Percentiles rank a stretch among this genome's conserved stretches.
These are phyloP conservation scores for Phialocephala subalpina DNA, from an alignment of 2,329 filamentous ascomycete genomes.

Conservation along the genomic window DNA sequence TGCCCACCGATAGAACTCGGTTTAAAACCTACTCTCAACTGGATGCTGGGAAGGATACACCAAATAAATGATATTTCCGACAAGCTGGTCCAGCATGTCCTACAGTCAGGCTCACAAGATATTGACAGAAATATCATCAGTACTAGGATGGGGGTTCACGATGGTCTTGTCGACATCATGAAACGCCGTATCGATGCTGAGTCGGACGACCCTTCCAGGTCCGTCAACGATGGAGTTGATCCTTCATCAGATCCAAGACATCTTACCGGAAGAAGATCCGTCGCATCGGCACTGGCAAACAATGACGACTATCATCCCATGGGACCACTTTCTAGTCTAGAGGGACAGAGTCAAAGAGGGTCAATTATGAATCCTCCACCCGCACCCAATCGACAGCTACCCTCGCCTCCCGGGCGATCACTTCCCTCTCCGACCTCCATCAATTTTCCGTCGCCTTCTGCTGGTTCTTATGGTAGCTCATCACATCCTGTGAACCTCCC, in stretches of 20 bases:
- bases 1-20: conserved; percentile 40
- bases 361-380: conserved; percentile 43
- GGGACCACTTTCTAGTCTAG: conserved; percentile 22
- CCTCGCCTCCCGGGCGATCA: conserved; percentile 43
- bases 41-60: conserved; percentile 41
- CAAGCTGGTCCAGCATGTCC: conserved; percentile 37
- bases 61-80: conserved; percentile 42
- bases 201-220: conserved; percentile 25
- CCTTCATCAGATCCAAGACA: conserved; percentile 32
- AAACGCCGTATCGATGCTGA: conserved; percentile 38
- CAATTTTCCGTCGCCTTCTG: conserved; percentile 41
- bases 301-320: conserved; percentile 36
- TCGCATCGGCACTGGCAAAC: conserved; percentile 24
- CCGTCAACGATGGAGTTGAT: conserved; percentile 26
- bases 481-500: conserved; percentile 31
- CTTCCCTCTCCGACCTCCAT: conserved; percentile 41
- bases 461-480: conserved; percentile 33
- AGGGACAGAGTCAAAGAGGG: conserved; percentile 26
- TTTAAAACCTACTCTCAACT: conserved; percentile 39
- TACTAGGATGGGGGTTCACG: conserved; percentile 25
- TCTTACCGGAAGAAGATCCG: conserved; percentile 33
- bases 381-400: conserved; percentile 40
- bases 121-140: conserved; percentile 23
- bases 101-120: conserved; percentile 22
- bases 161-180: conserved; percentile 37